Percentiles rank a stretch among this genome's conserved stretches.
Conservation (phyloP, 2,329 filamentous ascomycete species). For the Stachybotrys elegans region DNA sequence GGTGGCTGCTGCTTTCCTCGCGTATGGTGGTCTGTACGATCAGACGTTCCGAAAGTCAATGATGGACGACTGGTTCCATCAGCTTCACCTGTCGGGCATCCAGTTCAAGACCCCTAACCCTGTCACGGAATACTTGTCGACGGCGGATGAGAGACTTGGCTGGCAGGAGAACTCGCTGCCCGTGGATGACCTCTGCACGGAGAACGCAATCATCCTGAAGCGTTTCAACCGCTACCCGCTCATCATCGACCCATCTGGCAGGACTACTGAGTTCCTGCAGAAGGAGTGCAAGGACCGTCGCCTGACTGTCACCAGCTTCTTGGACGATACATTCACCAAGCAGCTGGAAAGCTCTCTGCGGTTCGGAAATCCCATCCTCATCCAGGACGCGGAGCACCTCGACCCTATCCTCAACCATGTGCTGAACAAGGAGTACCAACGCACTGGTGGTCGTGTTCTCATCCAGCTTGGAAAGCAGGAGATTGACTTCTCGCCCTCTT, state of each 20-base stretch:
- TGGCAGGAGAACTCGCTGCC: slow-evolving; percentile 95
- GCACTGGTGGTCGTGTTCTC: slow-evolving; percentile 93
- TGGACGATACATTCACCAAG: slow-evolving; percentile 97
- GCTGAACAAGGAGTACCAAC: slow-evolving; percentile 98
- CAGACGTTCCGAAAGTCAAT: slow-evolving; percentile 97
- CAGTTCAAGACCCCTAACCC: slow-evolving; percentile 91
- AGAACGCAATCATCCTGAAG: slow-evolving; percentile 96
- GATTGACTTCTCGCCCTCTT: slow-evolving; percentile 96
- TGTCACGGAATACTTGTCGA: slow-evolving; percentile 93
- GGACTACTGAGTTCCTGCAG: slow-evolving; percentile 90
- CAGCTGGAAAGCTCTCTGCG: slow-evolving; percentile 94
- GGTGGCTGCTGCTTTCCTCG: slow-evolving; percentile 93
- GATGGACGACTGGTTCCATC: slow-evolving; percentile 95
- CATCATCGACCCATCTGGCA: slow-evolving; percentile 95
- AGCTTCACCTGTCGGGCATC: slow-evolving; percentile 89
- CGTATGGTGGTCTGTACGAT: slow-evolving; percentile 94
- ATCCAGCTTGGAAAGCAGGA: slow-evolving; percentile 98
- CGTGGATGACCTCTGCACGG: slow-evolving; percentile 95
- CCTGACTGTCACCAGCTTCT: slow-evolving; percentile 93
- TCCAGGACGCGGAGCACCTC: slow-evolving; percentile 95
- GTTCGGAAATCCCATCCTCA: slow-evolving; percentile 97
- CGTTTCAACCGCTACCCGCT: slow-evolving; percentile 97
- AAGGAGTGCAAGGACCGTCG: slow-evolving; percentile 91
- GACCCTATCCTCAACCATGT: slow-evolving; percentile 98
- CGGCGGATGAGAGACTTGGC: slow-evolving; percentile 85